Percentiles rank a stretch among this genome's conserved stretches.
Conservation (phyloP, 1,139 yeast species). For the Candida tropicalis region DNA sequence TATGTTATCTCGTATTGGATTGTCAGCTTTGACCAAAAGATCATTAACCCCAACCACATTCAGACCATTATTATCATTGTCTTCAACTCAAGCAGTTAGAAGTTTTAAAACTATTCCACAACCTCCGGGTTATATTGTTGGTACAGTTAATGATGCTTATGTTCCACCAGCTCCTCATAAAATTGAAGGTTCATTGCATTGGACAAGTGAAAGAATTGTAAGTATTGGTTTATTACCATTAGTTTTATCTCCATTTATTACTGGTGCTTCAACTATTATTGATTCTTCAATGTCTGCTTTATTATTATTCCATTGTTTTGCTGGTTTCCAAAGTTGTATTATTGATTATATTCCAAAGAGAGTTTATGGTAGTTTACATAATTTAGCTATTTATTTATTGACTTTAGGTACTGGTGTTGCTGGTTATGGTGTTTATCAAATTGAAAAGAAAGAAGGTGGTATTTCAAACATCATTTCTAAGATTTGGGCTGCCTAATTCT, state of each 20-base stretch:
- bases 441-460: constrained; percentile 68
- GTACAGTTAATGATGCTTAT: constrained; percentile 76
- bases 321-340: constrained; percentile 78
- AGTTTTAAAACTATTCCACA: constrained; percentile 51
- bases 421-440: constrained; percentile 77
- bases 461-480: constrained; percentile 36
- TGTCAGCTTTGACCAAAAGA: constrained; percentile 16
- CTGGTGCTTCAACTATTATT: constrained; percentile 53
- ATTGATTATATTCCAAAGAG: constrained; percentile 79
- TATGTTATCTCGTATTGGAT: constrained; percentile 38
- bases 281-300: constrained; percentile 62
- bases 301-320: constrained; percentile 63
- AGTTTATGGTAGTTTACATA: constrained; percentile 75
- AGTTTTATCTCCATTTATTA: constrained; percentile 61
- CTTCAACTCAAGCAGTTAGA: constrained; percentile 23
- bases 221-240: constrained; percentile 66
- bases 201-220: constrained; percentile 68
- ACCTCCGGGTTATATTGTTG: constrained; percentile 76
- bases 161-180: constrained; percentile 57
- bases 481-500: constrained; percentile 43
- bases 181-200: constrained; percentile 68
- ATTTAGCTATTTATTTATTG: constrained; percentile 62
- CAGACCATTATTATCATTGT: constrained; percentile 7
- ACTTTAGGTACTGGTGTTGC: constrained; percentile 72
- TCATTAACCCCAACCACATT: constrained; percentile 8